These are phyloP conservation scores for Salix caprea DNA, from an alignment of 345 rosid species.

Conservation along the genomic window DNA sequence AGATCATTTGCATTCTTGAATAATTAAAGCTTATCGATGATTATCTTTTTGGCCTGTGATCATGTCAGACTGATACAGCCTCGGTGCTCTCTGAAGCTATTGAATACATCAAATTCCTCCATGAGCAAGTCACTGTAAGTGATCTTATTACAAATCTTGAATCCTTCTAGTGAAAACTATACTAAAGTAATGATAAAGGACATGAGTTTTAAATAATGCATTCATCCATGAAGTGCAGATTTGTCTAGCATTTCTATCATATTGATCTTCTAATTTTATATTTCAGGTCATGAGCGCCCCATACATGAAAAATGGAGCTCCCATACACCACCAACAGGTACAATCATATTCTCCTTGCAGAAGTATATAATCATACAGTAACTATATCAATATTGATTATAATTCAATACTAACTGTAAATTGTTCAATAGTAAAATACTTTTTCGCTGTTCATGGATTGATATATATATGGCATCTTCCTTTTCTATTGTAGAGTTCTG, in stretches of 20 bases:
- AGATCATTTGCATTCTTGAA: conserved; percentile 22
- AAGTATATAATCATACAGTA: neutral
- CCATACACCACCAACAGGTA: conserved; percentile 78
- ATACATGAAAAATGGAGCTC: conserved; percentile 88
- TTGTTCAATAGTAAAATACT: neutral
- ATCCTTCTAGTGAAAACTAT: neutral
- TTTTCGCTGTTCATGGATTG: neutral
- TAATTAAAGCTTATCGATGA: conserved; percentile 6
- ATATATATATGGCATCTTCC: neutral
- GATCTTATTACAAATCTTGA: neutral
- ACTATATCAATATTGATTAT: neutral
- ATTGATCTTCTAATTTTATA: neutral
- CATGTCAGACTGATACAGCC: conserved; percentile 93
- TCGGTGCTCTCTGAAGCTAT: conserved; percentile 98
- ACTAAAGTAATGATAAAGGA: neutral
- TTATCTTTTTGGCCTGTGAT: neutral
- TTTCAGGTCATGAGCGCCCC: conserved; percentile 77
- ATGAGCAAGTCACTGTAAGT: conserved; percentile 87
- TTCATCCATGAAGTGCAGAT: neutral
- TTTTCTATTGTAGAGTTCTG: conserved; percentile 38
- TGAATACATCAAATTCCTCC: conserved; percentile 94
- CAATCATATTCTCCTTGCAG: neutral
- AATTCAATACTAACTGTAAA: neutral
- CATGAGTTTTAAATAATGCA: neutral
- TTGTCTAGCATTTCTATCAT: neutral